Conservation (phyloP, 805 yeast genomes). For the Cephaloascus albidus region DNA sequence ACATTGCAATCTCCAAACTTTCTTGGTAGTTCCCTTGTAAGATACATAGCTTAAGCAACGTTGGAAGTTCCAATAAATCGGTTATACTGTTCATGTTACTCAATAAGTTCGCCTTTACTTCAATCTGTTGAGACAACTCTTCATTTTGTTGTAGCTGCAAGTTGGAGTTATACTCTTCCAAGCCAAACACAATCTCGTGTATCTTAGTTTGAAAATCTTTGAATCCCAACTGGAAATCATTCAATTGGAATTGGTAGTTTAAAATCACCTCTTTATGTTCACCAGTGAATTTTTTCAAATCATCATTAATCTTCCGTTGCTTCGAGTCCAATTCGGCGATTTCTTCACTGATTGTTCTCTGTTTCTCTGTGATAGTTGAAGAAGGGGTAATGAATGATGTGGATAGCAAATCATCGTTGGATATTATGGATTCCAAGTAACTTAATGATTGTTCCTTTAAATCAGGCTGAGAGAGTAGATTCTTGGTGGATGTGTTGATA, state of each 20-base stretch:
- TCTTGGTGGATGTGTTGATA: constrained; percentile 15
- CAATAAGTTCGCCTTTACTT: constrained; percentile 26
- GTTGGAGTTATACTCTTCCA: background rate
- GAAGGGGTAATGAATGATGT: constrained; percentile 31
- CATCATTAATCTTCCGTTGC: constrained; percentile 37
- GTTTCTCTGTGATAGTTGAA: constrained; percentile 8
- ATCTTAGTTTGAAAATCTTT: constrained; percentile 11
- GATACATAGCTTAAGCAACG: constrained; percentile 76
- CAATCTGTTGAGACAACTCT: constrained; percentile 10
- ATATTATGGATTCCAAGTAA: constrained; percentile 28
- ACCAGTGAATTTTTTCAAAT: constrained; percentile 31
- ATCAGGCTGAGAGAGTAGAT: constrained; percentile 14
- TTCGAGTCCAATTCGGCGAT: constrained; percentile 62
- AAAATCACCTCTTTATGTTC: constrained; percentile 37
- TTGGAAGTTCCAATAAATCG: constrained; percentile 77
- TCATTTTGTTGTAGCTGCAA: constrained; percentile 5
- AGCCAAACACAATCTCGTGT: background rate
- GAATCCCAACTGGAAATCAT: constrained; percentile 21
- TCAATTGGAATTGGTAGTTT: constrained; percentile 23
- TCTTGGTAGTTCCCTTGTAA: constrained; percentile 82
- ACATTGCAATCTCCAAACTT: constrained; percentile 74
- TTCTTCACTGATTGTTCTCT: constrained; percentile 47
- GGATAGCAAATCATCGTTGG: constrained; percentile 37
- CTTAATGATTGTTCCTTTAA: constrained; percentile 23
- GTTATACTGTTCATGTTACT: constrained; percentile 62